Evolutionary conservation across 345 rosid genomes (phyloP), one percentile per base, ranked within the genome.

Genomic region (Acer saccharum): DNA sequence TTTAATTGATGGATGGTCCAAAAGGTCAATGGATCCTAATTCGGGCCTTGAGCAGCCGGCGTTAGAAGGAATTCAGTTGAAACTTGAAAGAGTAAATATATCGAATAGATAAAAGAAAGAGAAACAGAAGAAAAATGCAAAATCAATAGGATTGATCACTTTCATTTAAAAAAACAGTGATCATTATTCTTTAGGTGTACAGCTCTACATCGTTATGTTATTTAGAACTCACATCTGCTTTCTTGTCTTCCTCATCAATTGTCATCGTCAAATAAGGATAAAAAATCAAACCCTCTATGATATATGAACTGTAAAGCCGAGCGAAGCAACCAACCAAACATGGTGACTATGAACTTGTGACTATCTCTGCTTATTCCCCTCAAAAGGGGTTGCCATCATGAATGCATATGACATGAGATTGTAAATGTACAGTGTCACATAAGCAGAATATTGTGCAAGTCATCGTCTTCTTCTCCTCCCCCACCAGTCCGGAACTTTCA

Each of bases 401-500:
- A 69, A 21, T 23, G 60, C 3, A 68, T 62, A 63, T 43, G 10
- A 1, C 46, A 67, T 77, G 78, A 79, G 64, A 76, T 79, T 50
- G 81, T 78, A 77, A 87, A 87, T 86, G 77, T 89, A 84, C 89
- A 87, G 78, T 81, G 43, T 73, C 52, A 27, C 11, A 2, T 46
- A 50, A 57, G 62, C 60, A 65, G 79, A 58, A 73, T 77, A 73
- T 77, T 69, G 21, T 6, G 39, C 35, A 67, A 48, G 23, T 87
- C 77, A 76, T 83, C 83, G 68, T 75, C 82, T 82, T 87, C 78
- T 76, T 83, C 84, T 75, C 73, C 83, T 82, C 74, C 83, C 57
- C 98, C 98, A 92, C 98, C 98, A 92, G 69, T 93, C 97, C 32
- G 94, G 91, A 75, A 92, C 83, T 89, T 90, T 92, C 86, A 93